Evolutionary conservation across 768 basidiomycete genomes (phyloP).

Genomic region (Termitomyces sp.): DNA sequence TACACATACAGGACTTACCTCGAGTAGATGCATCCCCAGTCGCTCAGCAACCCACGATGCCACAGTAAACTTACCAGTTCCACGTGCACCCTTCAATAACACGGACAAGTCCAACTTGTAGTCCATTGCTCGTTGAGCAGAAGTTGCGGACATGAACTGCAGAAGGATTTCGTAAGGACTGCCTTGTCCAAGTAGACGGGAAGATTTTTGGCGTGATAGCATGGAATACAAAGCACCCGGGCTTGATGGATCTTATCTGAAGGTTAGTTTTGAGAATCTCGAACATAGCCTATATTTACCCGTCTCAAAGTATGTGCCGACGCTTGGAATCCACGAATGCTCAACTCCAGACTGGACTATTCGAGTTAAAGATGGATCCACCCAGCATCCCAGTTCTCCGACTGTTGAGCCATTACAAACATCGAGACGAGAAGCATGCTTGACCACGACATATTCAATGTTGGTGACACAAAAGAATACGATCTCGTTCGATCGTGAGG

Average conservation of each 20-base stretch:
- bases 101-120: constrained; percentile 68
- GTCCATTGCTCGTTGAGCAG: constrained; percentile 51
- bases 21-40: constrained; percentile 75
- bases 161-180: constrained; percentile 46
- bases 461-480: constrained; percentile 80
- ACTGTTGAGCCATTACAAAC: constrained; percentile 51
- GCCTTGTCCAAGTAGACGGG: constrained; percentile 25
- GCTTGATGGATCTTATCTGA: constrained; percentile 2
- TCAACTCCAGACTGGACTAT: constrained; percentile 81
- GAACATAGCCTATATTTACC: constrained; percentile 30
- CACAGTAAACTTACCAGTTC: constrained; percentile 76
- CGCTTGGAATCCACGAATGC: constrained; percentile 55
- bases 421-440: constrained; percentile 33
- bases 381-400: constrained; percentile 82
- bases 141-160: constrained; percentile 57
- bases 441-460: constrained; percentile 60
- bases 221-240: constrained; percentile 22
- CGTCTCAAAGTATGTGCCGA: constrained; percentile 42
- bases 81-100: constrained; percentile 75
- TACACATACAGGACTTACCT: constrained; percentile 41
- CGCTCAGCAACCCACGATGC: constrained; percentile 51
- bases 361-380: constrained; percentile 70
- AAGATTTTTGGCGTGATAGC: constrained; percentile 16
- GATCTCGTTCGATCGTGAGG: constrained; percentile 36
- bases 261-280: background rate